A percentile compares a stretch with the other conserved stretches of the same genome.
Conservation (phyloP, 2,329 filamentous ascomycete genomes). For the Colletotrichum scovillei region DNA sequence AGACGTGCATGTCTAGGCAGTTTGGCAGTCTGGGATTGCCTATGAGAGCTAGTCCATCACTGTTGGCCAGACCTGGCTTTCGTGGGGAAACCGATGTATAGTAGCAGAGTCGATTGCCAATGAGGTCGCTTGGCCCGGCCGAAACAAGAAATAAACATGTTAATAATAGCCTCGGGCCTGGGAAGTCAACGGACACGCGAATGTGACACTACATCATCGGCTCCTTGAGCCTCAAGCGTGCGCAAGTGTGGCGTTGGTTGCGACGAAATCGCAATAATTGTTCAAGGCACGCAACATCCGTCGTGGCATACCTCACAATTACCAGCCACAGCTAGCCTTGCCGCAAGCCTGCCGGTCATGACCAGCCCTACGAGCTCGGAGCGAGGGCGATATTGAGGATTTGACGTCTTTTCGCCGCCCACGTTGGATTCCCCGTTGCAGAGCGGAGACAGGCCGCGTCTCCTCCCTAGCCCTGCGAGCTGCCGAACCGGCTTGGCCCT, state of each 20-base stretch:
- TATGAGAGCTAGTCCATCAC: background rate
- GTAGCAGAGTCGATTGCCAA: constrained; percentile 9
- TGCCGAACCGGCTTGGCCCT: constrained; percentile 32
- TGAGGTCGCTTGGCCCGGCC: background rate
- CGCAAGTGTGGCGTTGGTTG: background rate
- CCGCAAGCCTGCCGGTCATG: background rate
- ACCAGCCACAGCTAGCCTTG: constrained; percentile 27
- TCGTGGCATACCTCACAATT: constrained; percentile 22
- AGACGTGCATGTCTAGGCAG: background rate
- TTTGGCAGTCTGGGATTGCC: background rate
- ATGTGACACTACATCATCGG: background rate
- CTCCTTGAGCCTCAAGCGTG: background rate
- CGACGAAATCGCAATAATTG: background rate
- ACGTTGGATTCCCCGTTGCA: constrained; percentile 7
- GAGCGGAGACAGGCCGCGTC: constrained; percentile 33
- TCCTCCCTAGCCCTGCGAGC: constrained; percentile 27
- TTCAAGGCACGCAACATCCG: background rate
- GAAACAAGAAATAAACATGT: constrained; percentile 11
- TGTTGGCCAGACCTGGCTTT: constrained; percentile 1
- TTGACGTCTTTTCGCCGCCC: constrained; percentile 11
- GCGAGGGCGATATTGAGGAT: constrained; percentile 7
- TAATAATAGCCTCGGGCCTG: background rate
- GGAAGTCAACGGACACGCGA: background rate
- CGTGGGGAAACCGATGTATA: constrained; percentile 16
- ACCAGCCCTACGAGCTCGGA: constrained; percentile 20